Base-by-base conservation (phyloP, 2,329 filamentous ascomycete species). In the Diaporthe longicolla region DNA sequence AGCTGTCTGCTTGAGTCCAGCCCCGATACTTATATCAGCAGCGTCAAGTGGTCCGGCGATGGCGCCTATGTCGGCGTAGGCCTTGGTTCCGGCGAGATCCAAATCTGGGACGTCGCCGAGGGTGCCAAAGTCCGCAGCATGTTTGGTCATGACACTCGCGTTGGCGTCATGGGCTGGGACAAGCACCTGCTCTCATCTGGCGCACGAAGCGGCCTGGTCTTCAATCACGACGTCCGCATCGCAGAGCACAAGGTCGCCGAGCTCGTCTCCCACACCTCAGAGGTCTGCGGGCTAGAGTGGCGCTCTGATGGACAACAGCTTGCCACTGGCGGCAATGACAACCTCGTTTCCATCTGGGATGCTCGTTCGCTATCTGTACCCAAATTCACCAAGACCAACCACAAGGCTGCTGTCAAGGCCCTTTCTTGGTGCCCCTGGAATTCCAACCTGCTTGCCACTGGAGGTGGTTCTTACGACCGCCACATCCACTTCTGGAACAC, bases 401-500 rank as follows among this genome's bases (percentile, higher is more conserved):
- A 99, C 89, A 97, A 97, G 85, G 97, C 97, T 73, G 97, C 97
- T 58, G 95, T 99, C 86, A 99, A 99, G 91, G 97, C 97, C 74
- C 91, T 99, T 59, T 94, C 95, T 77, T 99, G 97, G 97, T 99
- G 97, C 89, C 97, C 97, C 57, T 99, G 97, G 97, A 97, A 98
- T 87, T 92, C 94, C 84, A 98, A 98, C 89, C 92, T 98, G 66
- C 93, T 99, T 63, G 97, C 97, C 73, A 98, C 97, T 57, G 97
- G 97, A 73, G 97, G 97, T 81, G 97, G 97, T 78, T 97, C 95
- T 57, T 97, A 98, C 84, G 97, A 99, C 83, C 94, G 95, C 79
- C 94, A 98, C 86, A 99, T 99, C 84, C 97, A 99, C 88, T 99
- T 99, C 91, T 99, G 97, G 97, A 99, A 99, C 90, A 97, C 95